Evolutionary conservation across 2,329 filamentous ascomycete genomes (phyloP), one percentile per base, ranked within the genome.

Genomic region (Alternaria triticimaculans): DNA sequence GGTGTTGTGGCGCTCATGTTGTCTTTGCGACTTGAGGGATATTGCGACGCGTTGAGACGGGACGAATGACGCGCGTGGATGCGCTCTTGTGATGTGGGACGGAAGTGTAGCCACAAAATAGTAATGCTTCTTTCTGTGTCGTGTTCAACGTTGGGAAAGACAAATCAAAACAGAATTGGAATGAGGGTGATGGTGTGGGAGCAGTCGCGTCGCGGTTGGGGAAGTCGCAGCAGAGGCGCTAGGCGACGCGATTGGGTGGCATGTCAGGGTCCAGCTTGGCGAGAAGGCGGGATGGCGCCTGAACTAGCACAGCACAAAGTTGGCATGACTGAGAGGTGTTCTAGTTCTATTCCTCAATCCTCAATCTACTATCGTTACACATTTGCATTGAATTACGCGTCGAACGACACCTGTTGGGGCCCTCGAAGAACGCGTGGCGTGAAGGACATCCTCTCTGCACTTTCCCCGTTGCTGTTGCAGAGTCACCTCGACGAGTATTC

Each of bases 1-100:
- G 71, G 66, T 63, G 71, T 68, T 43, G 66, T 65, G 67, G 67
- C 56, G 62, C 61, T 72, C 69, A 72, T 73, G 55, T 58, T 65
- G 61, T 66, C 55, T 58, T 55, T 61, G 62, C 55, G 55, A 63
- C 61, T 46, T 62, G 28, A 65, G 25, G 55, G 56, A 21, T 63
- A 23, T 48, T 51, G 56, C 63, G 70, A 71, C 71, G 72, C 72
- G 72, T 75, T 64, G 58, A 63, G 62, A 68, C 48, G 55, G 61
- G 63, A 59, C 60, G 53, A 44, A 50, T 60, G 48, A 57, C 59
- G 64, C 61, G 57, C 54, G 37, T 55, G 33, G 28, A 26, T 59
- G 57, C 44, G 56, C n/a, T 50, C 33, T 53, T 30, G 48, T 57
- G 46, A 21, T 50, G 11, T 46, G 54, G 33, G 46, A 33, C 15